Evolutionary conservation across 805 yeast genomes (phyloP).

Genomic region (Candida michaelii): DNA sequence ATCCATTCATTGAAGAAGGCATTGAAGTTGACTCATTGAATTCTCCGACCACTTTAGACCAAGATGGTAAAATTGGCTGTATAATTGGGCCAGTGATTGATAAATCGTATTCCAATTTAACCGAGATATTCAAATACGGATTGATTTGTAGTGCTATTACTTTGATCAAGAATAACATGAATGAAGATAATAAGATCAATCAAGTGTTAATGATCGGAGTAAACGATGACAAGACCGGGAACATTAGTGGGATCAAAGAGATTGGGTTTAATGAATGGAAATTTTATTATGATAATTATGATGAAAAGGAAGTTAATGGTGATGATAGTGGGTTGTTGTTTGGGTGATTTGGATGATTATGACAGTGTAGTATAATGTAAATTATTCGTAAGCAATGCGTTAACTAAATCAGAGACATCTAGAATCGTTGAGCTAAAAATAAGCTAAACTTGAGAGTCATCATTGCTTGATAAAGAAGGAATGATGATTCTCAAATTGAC

Average conservation of each 20-base stretch:
- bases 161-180: constrained; percentile 37
- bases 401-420: no score
- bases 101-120: constrained; percentile 50
- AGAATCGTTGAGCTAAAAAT: no score
- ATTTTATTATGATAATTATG: constrained; percentile 36
- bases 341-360: constrained; percentile 3
- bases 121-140: constrained; percentile 55
- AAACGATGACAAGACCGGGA: constrained; percentile 30
- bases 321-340: neutral
- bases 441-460: no score
- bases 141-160: constrained; percentile 57
- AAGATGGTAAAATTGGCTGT: constrained; percentile 41
- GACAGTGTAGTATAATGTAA: neutral
- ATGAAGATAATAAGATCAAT: constrained; percentile 27
- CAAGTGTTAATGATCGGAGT: constrained; percentile 40
- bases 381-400: no score
- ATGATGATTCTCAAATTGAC: constrained; percentile 4
- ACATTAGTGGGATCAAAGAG: constrained; percentile 35
- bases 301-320: constrained; percentile 14
- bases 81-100: constrained; percentile 54
- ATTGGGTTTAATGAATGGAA: constrained; percentile 45
- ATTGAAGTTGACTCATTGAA: constrained; percentile 10
- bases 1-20: constrained; percentile 51
- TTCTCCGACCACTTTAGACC: constrained; percentile 4
- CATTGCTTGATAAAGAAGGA: constrained; percentile 4